Conservation (phyloP, 805 yeast species). For the Yamadazyma paraphyllophila region DNA sequence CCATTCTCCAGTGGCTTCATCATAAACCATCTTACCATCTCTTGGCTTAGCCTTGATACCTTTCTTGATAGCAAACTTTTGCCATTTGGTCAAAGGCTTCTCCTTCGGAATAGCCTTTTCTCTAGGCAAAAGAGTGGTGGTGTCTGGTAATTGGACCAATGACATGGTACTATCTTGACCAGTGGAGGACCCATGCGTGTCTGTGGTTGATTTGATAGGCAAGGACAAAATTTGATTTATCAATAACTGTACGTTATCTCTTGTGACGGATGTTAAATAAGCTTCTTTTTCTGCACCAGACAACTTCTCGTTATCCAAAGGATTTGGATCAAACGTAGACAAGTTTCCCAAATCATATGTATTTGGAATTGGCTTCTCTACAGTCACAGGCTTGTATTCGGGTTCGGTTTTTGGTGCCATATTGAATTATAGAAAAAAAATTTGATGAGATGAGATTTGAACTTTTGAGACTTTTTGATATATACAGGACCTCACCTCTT, state of each 20-base stretch:
- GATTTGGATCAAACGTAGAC: conserved; percentile 87
- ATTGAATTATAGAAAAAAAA: not conserved
- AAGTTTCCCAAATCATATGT: conserved; percentile 87
- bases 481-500: not conserved
- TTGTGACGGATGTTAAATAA: conserved; percentile 61
- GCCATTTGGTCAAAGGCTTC: conserved; percentile 95
- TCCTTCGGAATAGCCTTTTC: conserved; percentile 94
- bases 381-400: conserved; percentile 69
- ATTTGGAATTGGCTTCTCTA: conserved; percentile 88
- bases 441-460: conserved; percentile 15
- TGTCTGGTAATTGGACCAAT: conserved; percentile 80
- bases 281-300: conserved; percentile 59
- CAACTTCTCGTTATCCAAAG: conserved; percentile 63
- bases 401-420: conserved; percentile 11
- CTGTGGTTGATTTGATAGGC: conserved; percentile 86
- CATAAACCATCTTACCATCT: conserved; percentile 84
- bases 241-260: conserved; percentile 91
- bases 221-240: conserved; percentile 87
- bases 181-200: conserved; percentile 54
- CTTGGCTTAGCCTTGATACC: conserved; percentile 90
- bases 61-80: conserved; percentile 90
- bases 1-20: conserved; percentile 92
- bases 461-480: not conserved
- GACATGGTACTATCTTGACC: conserved; percentile 77
- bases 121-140: conserved; percentile 80